phyloP scores from a whole-genome alignment of 306 rosid genomes.

The Corylus americana region DNA sequence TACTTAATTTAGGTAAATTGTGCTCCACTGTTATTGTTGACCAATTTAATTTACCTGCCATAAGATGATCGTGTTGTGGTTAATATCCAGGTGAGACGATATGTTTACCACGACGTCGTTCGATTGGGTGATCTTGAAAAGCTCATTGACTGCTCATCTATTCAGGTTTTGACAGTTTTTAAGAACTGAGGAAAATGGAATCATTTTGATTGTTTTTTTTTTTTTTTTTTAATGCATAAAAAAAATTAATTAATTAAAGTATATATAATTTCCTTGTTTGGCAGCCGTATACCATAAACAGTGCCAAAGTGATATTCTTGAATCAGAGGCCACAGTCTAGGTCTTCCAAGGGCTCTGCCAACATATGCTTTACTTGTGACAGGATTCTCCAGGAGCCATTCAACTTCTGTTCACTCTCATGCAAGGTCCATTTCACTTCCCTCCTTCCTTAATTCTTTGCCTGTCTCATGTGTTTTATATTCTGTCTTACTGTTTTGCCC shows the following conservation, averaged over 20 bases:
- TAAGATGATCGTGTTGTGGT: background rate
- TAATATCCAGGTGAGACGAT: constrained; percentile 71
- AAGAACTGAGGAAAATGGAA: background rate
- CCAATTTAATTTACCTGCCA: background rate
- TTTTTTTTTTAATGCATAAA: background rate
- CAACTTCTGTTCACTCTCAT: constrained; percentile 88
- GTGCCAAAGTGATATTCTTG: constrained; percentile 93
- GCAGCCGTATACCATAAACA: constrained; percentile 92
- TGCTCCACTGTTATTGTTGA: background rate
- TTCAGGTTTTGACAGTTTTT: constrained; percentile 61
- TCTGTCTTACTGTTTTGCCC: background rate
- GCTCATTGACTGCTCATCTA: constrained; percentile 81
- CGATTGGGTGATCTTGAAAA: constrained; percentile 87
- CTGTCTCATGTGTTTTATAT: background rate
- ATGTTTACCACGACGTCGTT: constrained; percentile 92
- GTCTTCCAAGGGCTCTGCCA: constrained; percentile 72
- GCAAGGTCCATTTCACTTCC: constrained; percentile 66
- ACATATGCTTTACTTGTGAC: constrained; percentile 83
- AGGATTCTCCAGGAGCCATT: constrained; percentile 94
- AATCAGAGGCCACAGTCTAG: constrained; percentile 88
- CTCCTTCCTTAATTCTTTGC: background rate
- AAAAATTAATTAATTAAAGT: background rate
- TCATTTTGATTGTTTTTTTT: background rate
- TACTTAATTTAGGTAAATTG: background rate
- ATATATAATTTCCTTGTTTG: constrained; percentile 10